Percentiles rank a stretch among this genome's conserved stretches.
These are phyloP conservation scores for Isabelozyma heimii DNA, from an alignment of 805 yeast genomes.

Conservation along the genomic window DNA sequence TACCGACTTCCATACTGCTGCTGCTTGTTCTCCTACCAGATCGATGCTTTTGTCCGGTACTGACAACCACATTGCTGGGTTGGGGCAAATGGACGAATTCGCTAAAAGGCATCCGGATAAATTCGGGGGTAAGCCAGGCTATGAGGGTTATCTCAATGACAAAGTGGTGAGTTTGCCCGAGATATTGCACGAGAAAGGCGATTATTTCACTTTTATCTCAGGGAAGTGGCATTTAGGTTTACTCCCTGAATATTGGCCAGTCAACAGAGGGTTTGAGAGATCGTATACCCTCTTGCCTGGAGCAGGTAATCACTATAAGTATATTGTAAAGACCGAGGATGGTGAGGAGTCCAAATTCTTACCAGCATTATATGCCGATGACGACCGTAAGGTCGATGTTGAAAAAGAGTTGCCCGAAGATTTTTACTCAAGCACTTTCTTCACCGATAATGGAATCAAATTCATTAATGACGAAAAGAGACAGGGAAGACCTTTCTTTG, in stretches of 20 bases:
- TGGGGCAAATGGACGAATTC: conserved; percentile 57
- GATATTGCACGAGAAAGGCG: conserved; percentile 43
- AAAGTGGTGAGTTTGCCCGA: conserved; percentile 55
- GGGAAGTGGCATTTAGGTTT: conserved; percentile 66
- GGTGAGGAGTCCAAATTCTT: conserved; percentile 31
- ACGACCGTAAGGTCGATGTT: conserved; percentile 35
- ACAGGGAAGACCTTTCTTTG: conserved; percentile 51
- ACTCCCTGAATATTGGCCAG: conserved; percentile 46
- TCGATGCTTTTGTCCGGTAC: conserved; percentile 62
- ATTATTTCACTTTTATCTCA: conserved; percentile 49
- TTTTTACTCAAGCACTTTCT: conserved; percentile 44
- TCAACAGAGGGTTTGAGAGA: conserved; percentile 48
- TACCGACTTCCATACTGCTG: conserved; percentile 61
- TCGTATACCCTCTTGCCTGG: conserved; percentile 53
- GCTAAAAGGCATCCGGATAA: conserved; percentile 32
- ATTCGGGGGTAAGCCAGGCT: conserved; percentile 48
- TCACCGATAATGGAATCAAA: conserved; percentile 43
- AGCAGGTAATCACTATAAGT: conserved; percentile 56
- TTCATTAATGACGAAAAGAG: conserved; percentile 26
- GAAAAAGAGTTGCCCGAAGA: conserved; percentile 42
- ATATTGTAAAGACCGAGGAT: conserved; percentile 32
- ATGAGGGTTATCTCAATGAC: conserved; percentile 53
- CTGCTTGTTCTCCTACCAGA: conserved; percentile 65
- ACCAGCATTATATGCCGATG: conserved; percentile 38
- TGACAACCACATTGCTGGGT: conserved; percentile 59